Evolutionary conservation across 176 grass and related monocot genomes (phyloP).

Genomic region (Thinopyrum elongatum): DNA sequence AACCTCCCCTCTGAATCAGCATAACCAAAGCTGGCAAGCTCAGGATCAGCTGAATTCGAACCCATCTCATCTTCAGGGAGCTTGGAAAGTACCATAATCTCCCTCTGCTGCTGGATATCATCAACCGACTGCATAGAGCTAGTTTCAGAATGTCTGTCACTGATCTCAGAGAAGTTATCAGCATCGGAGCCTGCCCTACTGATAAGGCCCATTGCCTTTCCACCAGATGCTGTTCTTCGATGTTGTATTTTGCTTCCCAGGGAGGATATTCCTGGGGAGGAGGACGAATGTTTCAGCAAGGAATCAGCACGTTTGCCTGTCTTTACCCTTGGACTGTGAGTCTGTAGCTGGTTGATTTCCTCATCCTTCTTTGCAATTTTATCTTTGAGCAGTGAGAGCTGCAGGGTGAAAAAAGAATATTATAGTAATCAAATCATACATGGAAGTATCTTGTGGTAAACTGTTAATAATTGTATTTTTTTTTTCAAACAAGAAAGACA

Average conservation of each 20-base stretch:
- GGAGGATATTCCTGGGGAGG: slow-evolving; percentile 60
- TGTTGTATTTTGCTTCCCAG: slow-evolving; percentile 46
- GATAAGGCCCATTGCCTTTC: slow-evolving; percentile 32
- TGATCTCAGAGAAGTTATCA: slow-evolving; percentile 62
- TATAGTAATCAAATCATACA: slow-evolving; percentile 9
- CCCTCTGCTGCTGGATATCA: slow-evolving; percentile 39
- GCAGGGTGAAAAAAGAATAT: slow-evolving; percentile 21
- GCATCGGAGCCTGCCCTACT: slow-evolving; percentile 41
- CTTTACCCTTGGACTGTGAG: slow-evolving; percentile 43
- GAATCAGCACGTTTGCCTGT: slow-evolving; percentile 32
- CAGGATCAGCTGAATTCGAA: slow-evolving; percentile 42
- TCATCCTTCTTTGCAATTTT: slow-evolving; percentile 73
- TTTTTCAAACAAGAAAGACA: neutral
- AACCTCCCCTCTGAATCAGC: slow-evolving; percentile 66
- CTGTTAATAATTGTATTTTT: neutral
- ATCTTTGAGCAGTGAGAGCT: slow-evolving; percentile 72
- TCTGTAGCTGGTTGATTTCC: slow-evolving; percentile 57
- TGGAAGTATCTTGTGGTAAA: neutral
- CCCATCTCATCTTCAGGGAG: neutral
- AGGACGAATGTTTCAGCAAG: slow-evolving; percentile 73
- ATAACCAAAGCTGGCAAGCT: slow-evolving; percentile 56
- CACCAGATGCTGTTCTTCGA: slow-evolving; percentile 34
- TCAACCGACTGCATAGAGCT: slow-evolving; percentile 63
- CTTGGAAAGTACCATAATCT: slow-evolving; percentile 34
- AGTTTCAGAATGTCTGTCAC: slow-evolving; percentile 73